Percentiles rank a stretch among this genome's conserved stretches.
These are phyloP conservation scores for Dipteronia sinensis DNA, from an alignment of 345 rosid species.

Conservation along the genomic window DNA sequence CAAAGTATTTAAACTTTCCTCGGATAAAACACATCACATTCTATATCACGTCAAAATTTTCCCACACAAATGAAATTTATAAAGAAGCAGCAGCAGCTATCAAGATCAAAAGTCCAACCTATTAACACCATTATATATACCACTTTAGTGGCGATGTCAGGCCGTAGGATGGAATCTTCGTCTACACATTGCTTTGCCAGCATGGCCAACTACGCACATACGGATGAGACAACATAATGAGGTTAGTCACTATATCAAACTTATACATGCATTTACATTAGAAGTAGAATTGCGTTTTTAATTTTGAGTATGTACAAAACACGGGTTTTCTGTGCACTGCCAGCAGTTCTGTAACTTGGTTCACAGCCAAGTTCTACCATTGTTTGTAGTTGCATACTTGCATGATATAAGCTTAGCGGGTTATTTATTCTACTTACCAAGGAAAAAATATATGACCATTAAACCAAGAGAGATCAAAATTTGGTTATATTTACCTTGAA, in stretches of 20 bases:
- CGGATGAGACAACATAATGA: not conserved
- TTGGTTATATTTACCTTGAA: conserved; percentile 60
- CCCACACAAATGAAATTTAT: not conserved
- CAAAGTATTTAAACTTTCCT: not conserved
- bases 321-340: no score
- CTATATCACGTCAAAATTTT: conserved; percentile 24
- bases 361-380: no score
- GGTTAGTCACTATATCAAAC: conserved; percentile 7
- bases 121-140: conserved; percentile 4
- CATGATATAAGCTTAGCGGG: not conserved
- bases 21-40: not conserved
- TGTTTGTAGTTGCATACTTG: not conserved
- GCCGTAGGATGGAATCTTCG: conserved; percentile 86
- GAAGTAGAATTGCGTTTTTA: not conserved
- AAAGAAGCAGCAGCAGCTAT: not conserved
- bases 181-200: conserved; percentile 93
- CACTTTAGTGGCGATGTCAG: conserved; percentile 44
- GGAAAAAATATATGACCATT: not conserved
- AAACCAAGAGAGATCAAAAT: not conserved
- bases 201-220: conserved; percentile 61
- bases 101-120: not conserved
- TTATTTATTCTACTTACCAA: not conserved
- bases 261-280: conserved; percentile 5
- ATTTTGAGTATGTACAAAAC: not conserved
- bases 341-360: no score